phyloP scores from a whole-genome alignment of 2,329 filamentous ascomycete genomes.

The Nigrospora sphaerica region DNA sequence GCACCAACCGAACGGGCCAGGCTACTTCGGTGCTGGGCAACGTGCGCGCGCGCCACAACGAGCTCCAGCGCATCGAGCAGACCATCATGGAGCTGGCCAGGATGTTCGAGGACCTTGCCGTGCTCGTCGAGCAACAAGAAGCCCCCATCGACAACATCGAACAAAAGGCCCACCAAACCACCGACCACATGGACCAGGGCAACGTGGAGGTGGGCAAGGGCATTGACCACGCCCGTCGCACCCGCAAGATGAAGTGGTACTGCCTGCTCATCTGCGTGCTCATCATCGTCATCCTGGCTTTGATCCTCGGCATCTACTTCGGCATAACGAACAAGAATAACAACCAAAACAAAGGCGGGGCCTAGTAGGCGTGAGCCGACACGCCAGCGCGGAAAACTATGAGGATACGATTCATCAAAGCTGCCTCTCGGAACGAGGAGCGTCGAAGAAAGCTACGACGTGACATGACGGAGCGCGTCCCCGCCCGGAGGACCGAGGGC shows the following conservation, averaged over 20 bases:
- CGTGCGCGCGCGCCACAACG: slow-evolving; percentile 75
- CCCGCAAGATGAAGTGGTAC: slow-evolving; percentile 77
- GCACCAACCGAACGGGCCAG: slow-evolving; percentile 66
- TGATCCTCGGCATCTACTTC: slow-evolving; percentile 40
- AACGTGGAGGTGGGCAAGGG: slow-evolving; percentile 64
- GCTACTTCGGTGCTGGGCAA: slow-evolving; percentile 68
- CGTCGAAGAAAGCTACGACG: too few relatives aligned
- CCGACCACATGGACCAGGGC: slow-evolving; percentile 59
- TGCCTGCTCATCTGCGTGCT: slow-evolving; percentile 56
- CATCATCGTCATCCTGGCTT: slow-evolving; percentile 47
- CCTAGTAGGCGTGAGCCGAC: too few relatives aligned
- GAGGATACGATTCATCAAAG: too few relatives aligned
- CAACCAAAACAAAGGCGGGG: not conserved
- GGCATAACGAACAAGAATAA: not conserved
- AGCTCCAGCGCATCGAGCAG: slow-evolving; percentile 73
- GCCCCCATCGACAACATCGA: slow-evolving; percentile 54
- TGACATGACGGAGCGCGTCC: too few relatives aligned
- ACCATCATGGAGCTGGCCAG: slow-evolving; percentile 63
- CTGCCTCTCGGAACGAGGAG: too few relatives aligned
- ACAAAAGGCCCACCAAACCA: slow-evolving; percentile 57
- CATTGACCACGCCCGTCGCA: slow-evolving; percentile 57
- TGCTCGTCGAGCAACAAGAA: slow-evolving; percentile 68
- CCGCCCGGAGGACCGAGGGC: too few relatives aligned
- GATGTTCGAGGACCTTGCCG: slow-evolving; percentile 69
- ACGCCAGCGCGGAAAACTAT: too few relatives aligned